phyloP scores from a whole-genome alignment of 176 grass and related monocot genomes.

The Aegilops longissima region DNA sequence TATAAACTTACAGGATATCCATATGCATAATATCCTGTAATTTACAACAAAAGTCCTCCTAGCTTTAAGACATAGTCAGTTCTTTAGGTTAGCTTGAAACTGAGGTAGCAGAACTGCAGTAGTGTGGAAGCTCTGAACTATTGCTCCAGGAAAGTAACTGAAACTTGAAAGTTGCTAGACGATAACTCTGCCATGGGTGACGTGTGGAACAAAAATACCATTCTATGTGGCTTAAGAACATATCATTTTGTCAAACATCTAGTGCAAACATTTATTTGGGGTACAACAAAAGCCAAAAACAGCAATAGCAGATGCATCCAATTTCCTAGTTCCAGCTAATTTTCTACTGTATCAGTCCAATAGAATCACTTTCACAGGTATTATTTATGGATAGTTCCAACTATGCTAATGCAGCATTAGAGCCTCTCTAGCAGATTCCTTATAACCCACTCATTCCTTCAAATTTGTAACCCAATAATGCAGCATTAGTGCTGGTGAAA shows the following conservation, averaged over 20 bases:
- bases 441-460: not conserved
- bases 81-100: not conserved
- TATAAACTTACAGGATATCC: not conserved
- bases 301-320: not conserved
- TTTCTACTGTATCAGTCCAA: not conserved
- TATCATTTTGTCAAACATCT: not conserved
- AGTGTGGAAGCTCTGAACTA: conserved; percentile 8
- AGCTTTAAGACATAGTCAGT: not conserved
- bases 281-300: not conserved
- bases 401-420: not conserved
- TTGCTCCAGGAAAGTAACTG: not conserved
- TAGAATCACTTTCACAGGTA: not conserved
- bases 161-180: conserved; percentile 2
- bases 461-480: not conserved
- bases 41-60: not conserved
- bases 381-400: not conserved
- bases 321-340: not conserved
- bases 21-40: not conserved
- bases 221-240: not conserved
- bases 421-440: not conserved
- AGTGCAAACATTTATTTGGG: not conserved
- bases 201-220: not conserved
- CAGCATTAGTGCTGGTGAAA: too few species aligned
- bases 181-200: not conserved
- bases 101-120: conserved; percentile 38